Evolutionary conservation across 2,329 filamentous ascomycete genomes (phyloP).

Genomic region (Herpotrichia juniperi): DNA sequence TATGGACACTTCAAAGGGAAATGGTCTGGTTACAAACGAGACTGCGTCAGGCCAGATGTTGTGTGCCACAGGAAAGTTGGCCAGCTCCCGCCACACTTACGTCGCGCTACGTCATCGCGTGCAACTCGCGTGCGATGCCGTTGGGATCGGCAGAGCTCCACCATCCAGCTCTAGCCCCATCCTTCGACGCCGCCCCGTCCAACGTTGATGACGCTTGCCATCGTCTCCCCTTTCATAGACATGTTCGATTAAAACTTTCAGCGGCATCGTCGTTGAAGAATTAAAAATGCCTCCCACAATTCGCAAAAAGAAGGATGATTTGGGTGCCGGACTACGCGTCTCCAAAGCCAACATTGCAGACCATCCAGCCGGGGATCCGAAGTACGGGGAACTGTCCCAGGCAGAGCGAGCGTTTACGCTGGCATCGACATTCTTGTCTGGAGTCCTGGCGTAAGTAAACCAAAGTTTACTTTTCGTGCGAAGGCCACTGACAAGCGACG

Average conservation of each 20-base stretch:
- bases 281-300: slow-evolving; percentile 26
- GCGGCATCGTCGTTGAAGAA: not conserved
- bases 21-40: not conserved
- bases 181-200: slow-evolving; percentile 29
- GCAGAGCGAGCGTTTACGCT: slow-evolving; percentile 57
- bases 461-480: not conserved
- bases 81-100: slow-evolving; percentile 33
- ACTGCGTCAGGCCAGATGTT: not conserved
- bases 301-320: slow-evolving; percentile 42
- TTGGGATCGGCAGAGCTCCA: slow-evolving; percentile 20
- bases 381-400: slow-evolving; percentile 55
- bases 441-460: slow-evolving; percentile 52
- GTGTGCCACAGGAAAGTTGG: slow-evolving; percentile 30
- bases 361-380: slow-evolving; percentile 52
- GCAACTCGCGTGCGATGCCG: slow-evolving; percentile 1
- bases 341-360: slow-evolving; percentile 49
- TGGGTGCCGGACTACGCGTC: slow-evolving; percentile 52
- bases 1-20: not conserved
- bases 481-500: slow-evolving; percentile 20
- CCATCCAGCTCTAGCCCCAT: too few species aligned
- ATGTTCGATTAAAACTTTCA: not conserved
- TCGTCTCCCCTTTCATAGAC: not conserved
- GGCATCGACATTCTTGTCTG: slow-evolving; percentile 57
- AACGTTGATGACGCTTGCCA: slow-evolving; percentile 3
- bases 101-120: slow-evolving; percentile 36